phyloP scores from a whole-genome alignment of 2,329 filamentous ascomycete genomes.

The Claviceps pusilla region DNA sequence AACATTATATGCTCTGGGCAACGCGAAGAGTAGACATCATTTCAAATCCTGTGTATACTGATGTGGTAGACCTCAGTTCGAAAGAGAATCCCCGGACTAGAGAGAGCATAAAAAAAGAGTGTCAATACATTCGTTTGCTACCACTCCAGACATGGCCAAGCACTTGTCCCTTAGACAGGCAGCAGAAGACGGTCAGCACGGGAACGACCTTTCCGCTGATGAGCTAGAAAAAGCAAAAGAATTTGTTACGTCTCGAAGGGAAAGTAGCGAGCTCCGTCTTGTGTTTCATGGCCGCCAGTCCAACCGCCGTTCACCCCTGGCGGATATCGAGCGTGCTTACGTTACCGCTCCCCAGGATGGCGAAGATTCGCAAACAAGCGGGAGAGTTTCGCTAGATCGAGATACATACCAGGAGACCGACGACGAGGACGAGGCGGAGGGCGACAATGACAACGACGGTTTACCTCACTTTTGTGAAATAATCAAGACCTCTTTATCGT shows the following conservation, averaged over 20 bases:
- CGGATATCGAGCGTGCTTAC: background rate
- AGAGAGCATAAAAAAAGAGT: background rate
- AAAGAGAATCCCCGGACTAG: background rate
- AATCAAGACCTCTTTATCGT: background rate
- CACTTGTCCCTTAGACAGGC: background rate
- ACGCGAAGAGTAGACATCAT: background rate
- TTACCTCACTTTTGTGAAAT: background rate
- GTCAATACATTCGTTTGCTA: background rate
- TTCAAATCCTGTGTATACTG: background rate
- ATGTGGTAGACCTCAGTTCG: background rate
- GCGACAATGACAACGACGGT: background rate
- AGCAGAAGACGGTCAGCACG: background rate
- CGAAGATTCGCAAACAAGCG: background rate
- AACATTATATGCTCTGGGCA: background rate
- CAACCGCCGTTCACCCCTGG: background rate
- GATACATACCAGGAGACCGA: background rate
- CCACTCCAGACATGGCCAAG: background rate
- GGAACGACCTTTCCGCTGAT: background rate
- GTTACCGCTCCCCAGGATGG: background rate
- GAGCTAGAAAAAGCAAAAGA: background rate
- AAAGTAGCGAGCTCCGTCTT: background rate
- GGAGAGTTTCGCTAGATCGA: background rate
- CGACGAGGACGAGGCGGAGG: background rate
- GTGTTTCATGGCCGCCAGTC: background rate
- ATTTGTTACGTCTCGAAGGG: background rate